A percentile compares a stretch with the other conserved stretches of the same genome.
These are phyloP conservation scores for Zopfia rhizophila DNA, from an alignment of 2,329 filamentous ascomycete species.

Conservation along the genomic window DNA sequence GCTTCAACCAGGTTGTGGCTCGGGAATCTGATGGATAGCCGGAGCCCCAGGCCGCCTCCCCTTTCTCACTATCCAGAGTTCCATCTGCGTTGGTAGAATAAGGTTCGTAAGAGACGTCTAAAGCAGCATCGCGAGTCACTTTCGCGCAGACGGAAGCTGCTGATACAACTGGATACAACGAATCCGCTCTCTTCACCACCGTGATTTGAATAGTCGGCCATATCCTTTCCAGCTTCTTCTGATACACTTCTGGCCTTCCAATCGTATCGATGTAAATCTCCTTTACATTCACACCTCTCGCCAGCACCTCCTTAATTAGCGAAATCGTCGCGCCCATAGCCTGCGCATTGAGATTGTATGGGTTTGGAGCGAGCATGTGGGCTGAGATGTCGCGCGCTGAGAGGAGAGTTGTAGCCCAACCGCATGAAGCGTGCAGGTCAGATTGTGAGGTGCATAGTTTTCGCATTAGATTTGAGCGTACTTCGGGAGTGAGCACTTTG, in stretches of 20 bases:
- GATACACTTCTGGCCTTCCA: constrained; percentile 83
- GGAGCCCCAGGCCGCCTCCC: constrained; percentile 77
- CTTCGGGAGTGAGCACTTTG: constrained; percentile 85
- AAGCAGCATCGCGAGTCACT: constrained; percentile 89
- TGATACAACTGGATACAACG: constrained; percentile 89
- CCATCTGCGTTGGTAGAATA: constrained; percentile 52
- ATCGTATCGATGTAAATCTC: constrained; percentile 98
- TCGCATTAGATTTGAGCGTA: constrained; percentile 77
- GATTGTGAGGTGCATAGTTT: constrained; percentile 74
- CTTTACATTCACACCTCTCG: constrained; percentile 79
- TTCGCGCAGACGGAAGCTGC: constrained; percentile 96
- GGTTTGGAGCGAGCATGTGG: constrained; percentile 74
- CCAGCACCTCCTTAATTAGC: constrained; percentile 81
- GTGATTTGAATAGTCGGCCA: constrained; percentile 74
- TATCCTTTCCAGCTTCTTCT: constrained; percentile 81
- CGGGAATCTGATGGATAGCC: constrained; percentile 91
- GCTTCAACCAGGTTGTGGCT: constrained; percentile 82
- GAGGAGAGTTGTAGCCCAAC: constrained; percentile 84
- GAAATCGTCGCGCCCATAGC: constrained; percentile 91
- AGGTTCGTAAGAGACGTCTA: constrained; percentile 78
- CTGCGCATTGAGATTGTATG: constrained; percentile 95
- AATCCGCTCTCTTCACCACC: constrained; percentile 81
- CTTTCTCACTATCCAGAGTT: constrained; percentile 38
- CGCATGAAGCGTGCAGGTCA: constrained; percentile 72
- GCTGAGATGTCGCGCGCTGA: constrained; percentile 86